Evolutionary conservation across 257 asterid species (phyloP).

Genomic region (Lithospermum erythrorhizon): DNA sequence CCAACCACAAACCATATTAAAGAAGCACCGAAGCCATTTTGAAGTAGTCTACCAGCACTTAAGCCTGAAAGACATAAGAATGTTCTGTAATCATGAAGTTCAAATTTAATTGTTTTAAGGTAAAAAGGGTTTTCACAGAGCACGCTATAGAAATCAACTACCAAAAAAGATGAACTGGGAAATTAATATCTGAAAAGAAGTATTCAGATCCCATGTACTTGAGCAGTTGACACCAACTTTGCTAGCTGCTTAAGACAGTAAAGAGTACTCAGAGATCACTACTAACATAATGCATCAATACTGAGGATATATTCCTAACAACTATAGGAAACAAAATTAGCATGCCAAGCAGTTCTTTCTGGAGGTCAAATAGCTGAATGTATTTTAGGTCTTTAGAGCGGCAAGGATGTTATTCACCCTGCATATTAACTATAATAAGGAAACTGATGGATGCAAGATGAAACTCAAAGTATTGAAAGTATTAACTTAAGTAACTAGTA

Average conservation of each 20-base stretch:
- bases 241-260: background rate
- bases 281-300: background rate
- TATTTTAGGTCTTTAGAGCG: too few relatives aligned
- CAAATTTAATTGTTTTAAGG: background rate
- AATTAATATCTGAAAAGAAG: background rate
- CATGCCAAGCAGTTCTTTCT: background rate
- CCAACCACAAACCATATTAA: constrained; percentile 96
- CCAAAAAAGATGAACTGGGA: background rate
- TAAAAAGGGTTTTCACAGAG: background rate
- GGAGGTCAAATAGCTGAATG: too few relatives aligned
- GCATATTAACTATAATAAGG: too few relatives aligned
- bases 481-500: too few relatives aligned
- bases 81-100: constrained; percentile 11
- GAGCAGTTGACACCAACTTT: too few relatives aligned
- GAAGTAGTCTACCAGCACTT: constrained; percentile 61
- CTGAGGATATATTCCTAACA: background rate
- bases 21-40: constrained; percentile 95
- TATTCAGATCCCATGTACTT: background rate
- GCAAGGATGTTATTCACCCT: too few relatives aligned
- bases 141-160: background rate
- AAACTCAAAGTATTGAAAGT: too few relatives aligned
- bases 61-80: constrained; percentile 40
- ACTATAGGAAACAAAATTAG: background rate
- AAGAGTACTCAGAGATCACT: too few relatives aligned
- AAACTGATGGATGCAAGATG: too few relatives aligned